Conservation (phyloP, 768 basidiomycete species). For the Psilocybe sp. region DNA sequence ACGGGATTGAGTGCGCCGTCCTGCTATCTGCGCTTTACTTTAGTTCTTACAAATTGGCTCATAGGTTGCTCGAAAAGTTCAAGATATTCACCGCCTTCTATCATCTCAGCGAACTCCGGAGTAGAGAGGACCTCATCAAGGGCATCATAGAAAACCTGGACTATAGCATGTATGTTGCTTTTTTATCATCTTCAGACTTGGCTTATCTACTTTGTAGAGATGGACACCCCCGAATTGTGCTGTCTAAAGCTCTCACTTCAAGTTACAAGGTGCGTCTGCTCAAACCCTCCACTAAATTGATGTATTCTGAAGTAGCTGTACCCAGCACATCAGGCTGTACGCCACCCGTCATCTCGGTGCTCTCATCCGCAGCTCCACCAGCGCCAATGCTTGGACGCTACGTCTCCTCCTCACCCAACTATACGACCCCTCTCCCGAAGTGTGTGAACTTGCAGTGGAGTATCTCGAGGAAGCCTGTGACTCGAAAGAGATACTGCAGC, state of each 20-base stretch:
- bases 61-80: conserved; percentile 79
- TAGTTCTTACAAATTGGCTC: neutral
- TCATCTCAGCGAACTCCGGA: conserved; percentile 86
- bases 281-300: neutral
- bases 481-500: conserved; percentile 74
- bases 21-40: too few species aligned
- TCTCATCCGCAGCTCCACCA: conserved; percentile 64
- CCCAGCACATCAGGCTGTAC: conserved; percentile 81
- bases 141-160: conserved; percentile 90
- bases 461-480: conserved; percentile 91
- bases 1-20: conserved; percentile 79
- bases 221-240: conserved; percentile 88
- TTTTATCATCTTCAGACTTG: neutral
- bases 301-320: neutral
- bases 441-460: conserved; percentile 86
- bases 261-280: conserved; percentile 67
- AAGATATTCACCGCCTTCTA: conserved; percentile 96
- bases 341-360: conserved; percentile 86
- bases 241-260: conserved; percentile 93
- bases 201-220: conserved; percentile 53
- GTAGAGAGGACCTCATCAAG: conserved; percentile 89
- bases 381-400: conserved; percentile 83
- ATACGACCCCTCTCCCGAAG: conserved; percentile 89
- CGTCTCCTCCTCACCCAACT: conserved; percentile 91
- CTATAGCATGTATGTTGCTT: conserved; percentile 71